Evolutionary conservation across 2,329 filamentous ascomycete species (phyloP), one percentile per base, ranked within the genome.

Genomic region (Curvularia sp.): DNA sequence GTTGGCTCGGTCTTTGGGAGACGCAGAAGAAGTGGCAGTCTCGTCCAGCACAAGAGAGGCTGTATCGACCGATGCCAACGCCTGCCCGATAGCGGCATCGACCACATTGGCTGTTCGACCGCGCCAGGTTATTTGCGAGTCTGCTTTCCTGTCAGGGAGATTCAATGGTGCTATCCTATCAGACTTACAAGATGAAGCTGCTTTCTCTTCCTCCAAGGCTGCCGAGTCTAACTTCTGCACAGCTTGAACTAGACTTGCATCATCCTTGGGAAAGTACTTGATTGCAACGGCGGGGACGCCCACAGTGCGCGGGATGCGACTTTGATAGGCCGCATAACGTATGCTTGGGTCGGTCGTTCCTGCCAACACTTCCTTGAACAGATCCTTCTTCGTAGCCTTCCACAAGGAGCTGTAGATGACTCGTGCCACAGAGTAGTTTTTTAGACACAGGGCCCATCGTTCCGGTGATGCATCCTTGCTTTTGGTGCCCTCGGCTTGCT

Each of bases 271-370:
- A 67, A 98, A 97, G 60, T 89, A 88, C 65, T 90, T 89, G 67
- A 88, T 88, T 2, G 92, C 90, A 63, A 98, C 90, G 7, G 87
- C 86, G 0, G 89, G 84, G 48, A 97, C 89, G 2, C 93, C 89
- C 53, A 93, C 86, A 2, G 93, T 97, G 42, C 95, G 88, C 0
- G 94, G 91, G 30, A 96, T 86, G 74, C 94, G 90, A 74, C 93
- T 84, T 77, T 97, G 93, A 76, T 98, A 98, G 18, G 95, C 93
- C 34, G 93, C 93, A 76, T 96, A 98, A 63, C 94, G 89, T 70
- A 99, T 91, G 61, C 93, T 96, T 1, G 93, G 93, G 74, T 99
- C 95, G 61, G 97, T 89, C 4, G 91, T 96, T 69, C 91, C 89
- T 47, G 89, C 87, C 56, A 99, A 81, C 23, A 97, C 83, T 60